Evolutionary conservation across 1,284 basidiomycete genomes (phyloP).

Genomic region (Chondrostereum purpureum): DNA sequence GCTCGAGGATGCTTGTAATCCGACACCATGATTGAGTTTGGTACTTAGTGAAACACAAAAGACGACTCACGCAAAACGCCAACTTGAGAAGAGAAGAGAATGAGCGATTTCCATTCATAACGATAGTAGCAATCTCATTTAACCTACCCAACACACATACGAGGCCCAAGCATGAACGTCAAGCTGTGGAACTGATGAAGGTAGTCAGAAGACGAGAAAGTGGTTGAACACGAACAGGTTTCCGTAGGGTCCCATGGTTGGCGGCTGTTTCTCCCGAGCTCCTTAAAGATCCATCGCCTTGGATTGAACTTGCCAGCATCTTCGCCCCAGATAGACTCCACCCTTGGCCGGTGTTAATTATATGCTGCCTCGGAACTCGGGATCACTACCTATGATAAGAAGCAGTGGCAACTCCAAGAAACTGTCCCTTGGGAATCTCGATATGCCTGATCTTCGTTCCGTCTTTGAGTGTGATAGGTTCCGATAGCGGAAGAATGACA

Average conservation of each 20-base stretch:
- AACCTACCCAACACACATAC: slow-evolving; percentile 14
- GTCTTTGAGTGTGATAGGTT: slow-evolving; percentile 9
- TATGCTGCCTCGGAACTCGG: background rate
- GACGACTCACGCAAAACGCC: slow-evolving; percentile 15
- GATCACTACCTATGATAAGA: slow-evolving; percentile 12
- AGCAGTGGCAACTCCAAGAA: slow-evolving; percentile 11
- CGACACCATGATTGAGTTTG: background rate
- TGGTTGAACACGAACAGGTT: slow-evolving; percentile 11
- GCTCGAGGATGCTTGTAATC: slow-evolving; percentile 9
- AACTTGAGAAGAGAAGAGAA: slow-evolving; percentile 4
- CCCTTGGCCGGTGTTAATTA: background rate
- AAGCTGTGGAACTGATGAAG: slow-evolving; percentile 10
- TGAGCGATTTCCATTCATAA: background rate
- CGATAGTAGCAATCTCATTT: background rate
- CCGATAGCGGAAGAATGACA: slow-evolving; percentile 12
- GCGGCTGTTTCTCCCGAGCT: slow-evolving; percentile 4
- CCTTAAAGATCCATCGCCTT: slow-evolving; percentile 12
- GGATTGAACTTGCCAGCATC: slow-evolving; percentile 16
- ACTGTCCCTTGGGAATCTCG: slow-evolving; percentile 14
- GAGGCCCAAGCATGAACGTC: slow-evolving; percentile 14
- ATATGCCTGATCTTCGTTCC: slow-evolving; percentile 12
- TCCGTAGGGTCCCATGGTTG: slow-evolving; percentile 15
- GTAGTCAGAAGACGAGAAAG: background rate
- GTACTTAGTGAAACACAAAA: background rate
- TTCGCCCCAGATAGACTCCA: slow-evolving; percentile 13